Evolutionary conservation across 495 filamentous ascomycete genomes (phyloP).

Genomic region (Symbiotaphrina buchneri): DNA sequence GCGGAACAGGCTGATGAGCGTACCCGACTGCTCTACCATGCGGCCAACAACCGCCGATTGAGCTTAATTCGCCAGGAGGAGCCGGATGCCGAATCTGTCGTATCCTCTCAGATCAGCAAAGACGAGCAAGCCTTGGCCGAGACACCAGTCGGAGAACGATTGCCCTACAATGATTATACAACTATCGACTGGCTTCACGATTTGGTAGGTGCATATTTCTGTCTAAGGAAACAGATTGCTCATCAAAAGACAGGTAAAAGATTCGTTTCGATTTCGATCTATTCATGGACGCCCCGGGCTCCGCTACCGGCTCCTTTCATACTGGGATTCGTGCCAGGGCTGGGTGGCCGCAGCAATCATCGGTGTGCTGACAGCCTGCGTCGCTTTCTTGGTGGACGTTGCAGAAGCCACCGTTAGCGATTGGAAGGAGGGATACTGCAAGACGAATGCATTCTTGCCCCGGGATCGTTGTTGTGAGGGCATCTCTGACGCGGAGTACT

Average conservation of each 20-base stretch:
- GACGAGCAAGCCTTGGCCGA: constrained; percentile 19
- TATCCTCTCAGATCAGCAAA: constrained; percentile 14
- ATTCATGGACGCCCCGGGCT: constrained; percentile 17
- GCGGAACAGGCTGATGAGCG: constrained; percentile 12
- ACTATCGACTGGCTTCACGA: constrained; percentile 38
- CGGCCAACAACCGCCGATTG: constrained; percentile 11
- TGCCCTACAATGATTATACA: constrained; percentile 34
- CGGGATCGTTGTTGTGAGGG: too few relatives aligned
- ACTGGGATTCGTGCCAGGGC: constrained; percentile 22
- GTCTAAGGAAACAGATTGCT: not conserved
- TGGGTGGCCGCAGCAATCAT: constrained; percentile 29
- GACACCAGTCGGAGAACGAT: constrained; percentile 24
- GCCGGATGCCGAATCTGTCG: constrained; percentile 16
- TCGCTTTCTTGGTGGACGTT: constrained; percentile 30
- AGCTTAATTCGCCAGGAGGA: constrained; percentile 12
- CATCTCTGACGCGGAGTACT: too few relatives aligned
- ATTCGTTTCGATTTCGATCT: constrained; percentile 25
- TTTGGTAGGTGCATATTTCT: constrained; percentile 13
- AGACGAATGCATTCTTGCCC: constrained; percentile 18
- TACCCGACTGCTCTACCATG: constrained; percentile 11
- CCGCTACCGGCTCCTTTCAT: constrained; percentile 10
- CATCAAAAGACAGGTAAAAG: constrained; percentile 19
- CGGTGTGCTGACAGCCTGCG: constrained; percentile 27
- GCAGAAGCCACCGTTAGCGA: constrained; percentile 27
- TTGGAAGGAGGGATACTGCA: constrained; percentile 30